Evolutionary conservation across 2,329 filamentous ascomycete genomes (phyloP), one percentile per base, ranked within the genome.

Genomic region (Periconia sp.): DNA sequence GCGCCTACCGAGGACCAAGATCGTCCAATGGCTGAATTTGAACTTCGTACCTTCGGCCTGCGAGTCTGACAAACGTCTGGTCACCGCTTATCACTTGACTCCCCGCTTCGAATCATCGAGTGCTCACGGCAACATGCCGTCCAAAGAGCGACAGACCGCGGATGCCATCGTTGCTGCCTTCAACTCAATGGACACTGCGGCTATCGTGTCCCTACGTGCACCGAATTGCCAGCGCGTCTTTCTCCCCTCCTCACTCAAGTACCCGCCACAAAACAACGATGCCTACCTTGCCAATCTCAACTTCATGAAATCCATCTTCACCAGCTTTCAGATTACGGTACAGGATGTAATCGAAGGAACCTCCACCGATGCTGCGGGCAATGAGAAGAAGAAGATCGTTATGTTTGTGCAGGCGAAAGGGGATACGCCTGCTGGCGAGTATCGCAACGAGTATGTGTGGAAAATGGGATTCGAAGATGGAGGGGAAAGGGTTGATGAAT

Each of bases 321-420:
- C 54, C 13, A 60, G 61, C 19, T 70, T 69, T 44, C 36, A 48
- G 4, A 43, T 69, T 19, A 54, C 40, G 7, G 48, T 66, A 15
- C 52, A 63, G 23, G 68, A 70, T 36, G 32, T 64, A 1, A 40
- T 70, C 19, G 68, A 70, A 38, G 66, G 66, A 19, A 28, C 33
- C 2, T 32, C 52, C 4, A 43, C 48, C 9, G 43, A 46, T 24
- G 18, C 18, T 4, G 23, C 30, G 13, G 35, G 25, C 12, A 22
- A 17, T 13, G 33, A 41, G 15, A 37, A 21, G 12, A 46, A 33
- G 39, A 56, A 56, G 29, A 64, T 70, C 18, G 57, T 63, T 31
- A 59, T 69, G 56, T 68, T 56, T 33, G 39, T 69, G 4, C 58
- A 35, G n/a, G 68, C 66, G 5, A 36, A 48, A 22, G 68, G 64